Conservation (phyloP, 2,329 filamentous ascomycete species). For the Colletotrichum horii region DNA sequence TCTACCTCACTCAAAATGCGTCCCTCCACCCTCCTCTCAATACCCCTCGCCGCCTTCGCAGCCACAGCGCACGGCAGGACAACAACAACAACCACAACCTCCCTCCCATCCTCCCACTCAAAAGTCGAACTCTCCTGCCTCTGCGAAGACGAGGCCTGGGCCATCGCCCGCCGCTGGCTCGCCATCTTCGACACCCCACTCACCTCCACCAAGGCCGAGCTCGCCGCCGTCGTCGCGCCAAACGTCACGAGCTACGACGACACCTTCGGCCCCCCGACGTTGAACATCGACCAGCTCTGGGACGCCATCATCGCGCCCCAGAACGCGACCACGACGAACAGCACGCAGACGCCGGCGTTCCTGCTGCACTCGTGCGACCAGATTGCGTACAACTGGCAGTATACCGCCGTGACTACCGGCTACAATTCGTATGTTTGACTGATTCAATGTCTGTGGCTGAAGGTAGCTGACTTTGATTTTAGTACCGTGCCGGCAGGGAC, state of each 20-base stretch:
- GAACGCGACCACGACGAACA: not conserved
- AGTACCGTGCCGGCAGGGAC: not conserved
- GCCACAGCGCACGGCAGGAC: not conserved
- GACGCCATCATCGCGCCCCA: not conserved
- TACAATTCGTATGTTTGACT: conserved; percentile 27
- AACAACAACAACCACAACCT: not conserved
- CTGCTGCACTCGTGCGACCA: conserved; percentile 4
- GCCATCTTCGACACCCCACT: not conserved
- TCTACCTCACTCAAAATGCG: not conserved
- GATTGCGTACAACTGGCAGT: conserved; percentile 12
- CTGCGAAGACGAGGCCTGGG: conserved; percentile 3
- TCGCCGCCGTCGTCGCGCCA: not conserved
- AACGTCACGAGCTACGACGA: conserved; percentile 9
- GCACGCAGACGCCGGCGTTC: not conserved
- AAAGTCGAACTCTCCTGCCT: not conserved
- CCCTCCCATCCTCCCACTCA: not conserved
- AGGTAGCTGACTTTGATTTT: not conserved
- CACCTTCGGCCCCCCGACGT: not conserved
- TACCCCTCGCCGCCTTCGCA: not conserved
- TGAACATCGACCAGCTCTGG: conserved; percentile 3
- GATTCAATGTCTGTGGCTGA: conserved; percentile 28
- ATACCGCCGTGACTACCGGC: not conserved
- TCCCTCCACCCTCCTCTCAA: not conserved
- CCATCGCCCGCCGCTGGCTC: conserved; percentile 8
- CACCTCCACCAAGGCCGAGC: not conserved